Conservation (phyloP, 345 rosid genomes). For the Gossypium sturtianum region DNA sequence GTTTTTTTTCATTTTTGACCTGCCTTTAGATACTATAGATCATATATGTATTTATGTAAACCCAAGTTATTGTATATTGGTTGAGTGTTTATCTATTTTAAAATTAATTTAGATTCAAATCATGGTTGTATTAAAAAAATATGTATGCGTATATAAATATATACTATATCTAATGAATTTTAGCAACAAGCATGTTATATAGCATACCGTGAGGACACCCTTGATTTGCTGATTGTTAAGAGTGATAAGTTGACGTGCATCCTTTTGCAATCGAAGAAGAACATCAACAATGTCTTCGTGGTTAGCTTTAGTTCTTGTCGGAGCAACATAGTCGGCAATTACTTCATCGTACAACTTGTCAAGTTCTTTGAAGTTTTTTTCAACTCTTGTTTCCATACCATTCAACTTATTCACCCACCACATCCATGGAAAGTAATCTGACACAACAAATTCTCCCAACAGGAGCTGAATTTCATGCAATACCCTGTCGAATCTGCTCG, state of each 20-base stretch:
- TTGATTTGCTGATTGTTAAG: constrained; percentile 22
- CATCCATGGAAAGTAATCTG: constrained; percentile 38
- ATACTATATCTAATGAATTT: too few relatives aligned
- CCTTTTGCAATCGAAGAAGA: constrained; percentile 19
- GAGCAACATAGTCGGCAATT: constrained; percentile 29
- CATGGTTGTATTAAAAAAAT: too few relatives aligned
- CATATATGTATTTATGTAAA: too few relatives aligned
- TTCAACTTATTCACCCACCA: constrained; percentile 33
- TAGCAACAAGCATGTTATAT: neutral
- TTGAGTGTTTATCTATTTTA: too few relatives aligned
- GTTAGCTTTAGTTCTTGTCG: constrained; percentile 13
- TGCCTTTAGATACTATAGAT: too few relatives aligned
- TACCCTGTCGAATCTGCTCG: constrained; percentile 19
- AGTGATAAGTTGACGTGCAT: constrained; percentile 14
- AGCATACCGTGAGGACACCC: constrained; percentile 21
- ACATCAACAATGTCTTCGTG: constrained; percentile 35
- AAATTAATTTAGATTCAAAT: too few relatives aligned
- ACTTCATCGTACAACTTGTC: constrained; percentile 31
- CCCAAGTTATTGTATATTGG: too few relatives aligned
- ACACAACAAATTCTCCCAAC: constrained; percentile 22
- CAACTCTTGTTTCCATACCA: constrained; percentile 23
- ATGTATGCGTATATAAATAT: too few relatives aligned
- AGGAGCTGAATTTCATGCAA: constrained; percentile 18
- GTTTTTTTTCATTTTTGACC: too few relatives aligned
- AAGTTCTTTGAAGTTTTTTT: constrained; percentile 25